Percentiles rank a stretch among this genome's conserved stretches.
Conservation (phyloP, 352 stramenopile species). For the Phytophthora cajani region DNA sequence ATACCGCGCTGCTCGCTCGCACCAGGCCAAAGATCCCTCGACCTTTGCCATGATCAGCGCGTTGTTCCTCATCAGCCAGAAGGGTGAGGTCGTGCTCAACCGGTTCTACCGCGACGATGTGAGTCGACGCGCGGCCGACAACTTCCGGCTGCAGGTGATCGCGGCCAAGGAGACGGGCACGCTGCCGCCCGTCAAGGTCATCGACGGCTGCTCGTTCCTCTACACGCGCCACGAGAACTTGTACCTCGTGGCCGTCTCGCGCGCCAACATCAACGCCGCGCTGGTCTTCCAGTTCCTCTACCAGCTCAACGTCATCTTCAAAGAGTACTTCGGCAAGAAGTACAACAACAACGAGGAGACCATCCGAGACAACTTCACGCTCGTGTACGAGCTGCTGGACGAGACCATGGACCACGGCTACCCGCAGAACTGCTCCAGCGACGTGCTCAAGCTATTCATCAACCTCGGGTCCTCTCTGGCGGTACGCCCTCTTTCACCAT, state of each 20-base stretch:
- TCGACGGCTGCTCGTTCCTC: slow-evolving; percentile 98
- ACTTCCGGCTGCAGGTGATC: slow-evolving; percentile 91
- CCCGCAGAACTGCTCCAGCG: slow-evolving; percentile 97
- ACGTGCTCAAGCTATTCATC: slow-evolving; percentile 98
- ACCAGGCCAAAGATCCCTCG: not conserved
- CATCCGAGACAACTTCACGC: slow-evolving; percentile 98
- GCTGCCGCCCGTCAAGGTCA: slow-evolving; percentile 93
- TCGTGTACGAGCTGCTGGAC: slow-evolving; percentile 99
- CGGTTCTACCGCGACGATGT: slow-evolving; percentile 86
- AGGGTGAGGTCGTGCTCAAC: slow-evolving; percentile 85
- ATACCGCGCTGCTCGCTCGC: too few species aligned
- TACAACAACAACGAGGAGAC: slow-evolving; percentile 98
- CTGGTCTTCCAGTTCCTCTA: slow-evolving; percentile 97
- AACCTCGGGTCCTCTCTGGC: slow-evolving; percentile 91
- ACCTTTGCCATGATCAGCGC: slow-evolving; percentile 69
- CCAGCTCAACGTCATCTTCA: slow-evolving; percentile 96
- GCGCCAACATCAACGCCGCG: slow-evolving; percentile 96
- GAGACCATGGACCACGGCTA: slow-evolving; percentile 99
- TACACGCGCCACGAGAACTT: slow-evolving; percentile 98
- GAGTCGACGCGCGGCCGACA: slow-evolving; percentile 71
- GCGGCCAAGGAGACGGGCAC: slow-evolving; percentile 97
- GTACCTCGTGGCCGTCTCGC: slow-evolving; percentile 97
- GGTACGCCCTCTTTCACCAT: slow-evolving; percentile 26
- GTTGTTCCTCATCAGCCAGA: slow-evolving; percentile 84
- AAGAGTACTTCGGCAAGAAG: slow-evolving; percentile 97